Evolutionary conservation across 352 stramenopile genomes (phyloP), one percentile per base, ranked within the genome.

Genomic region (Globisporangium irregulare): DNA sequence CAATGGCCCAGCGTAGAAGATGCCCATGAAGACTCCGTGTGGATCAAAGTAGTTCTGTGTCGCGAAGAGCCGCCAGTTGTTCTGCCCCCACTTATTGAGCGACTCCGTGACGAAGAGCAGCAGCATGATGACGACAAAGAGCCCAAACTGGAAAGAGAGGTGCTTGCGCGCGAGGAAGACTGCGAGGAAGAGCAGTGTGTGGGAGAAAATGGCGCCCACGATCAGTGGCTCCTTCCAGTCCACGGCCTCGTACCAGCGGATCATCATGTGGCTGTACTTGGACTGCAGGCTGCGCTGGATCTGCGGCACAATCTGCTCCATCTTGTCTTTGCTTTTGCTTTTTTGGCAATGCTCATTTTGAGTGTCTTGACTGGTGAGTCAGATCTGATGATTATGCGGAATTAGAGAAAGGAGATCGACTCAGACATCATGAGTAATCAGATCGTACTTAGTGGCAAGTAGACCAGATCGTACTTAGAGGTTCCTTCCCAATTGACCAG

Each of bases 41-140:
- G 78, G 62, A 60, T 94, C 88, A 68, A 96, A 96, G 73, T 96
- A 96, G 51, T 90, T 75, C 62, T 96, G 88, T 54, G 88, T 90
- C 24, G 85, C 84, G 22, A 96, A 66, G 4, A 78, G 53, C 12
- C 63, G 70, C 88, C 88, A 96, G 64, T 93, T 80, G 38, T 57
- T 58, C 18, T 76, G 73, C 25, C 68, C 82, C 82, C 81, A 92
- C 46, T 67, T 73, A 64, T 96, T 96, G 10, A 96, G 61, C 20
- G 43, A 58, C 72, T 96, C 87, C 12, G 85, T 82, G 62, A 79
- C 60, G 32, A 78, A 69, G 6, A 92, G 70, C 64, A 92, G 63
- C 62, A 76, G 38, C 24, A 93, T 74, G 62, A 93, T 89, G 34
- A 85, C 65, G 29, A 82, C 50, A 62, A 95, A 95, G 64, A 94